phyloP scores from a whole-genome alignment of 345 rosid species.

The Eucalyptus camaldulensis region DNA sequence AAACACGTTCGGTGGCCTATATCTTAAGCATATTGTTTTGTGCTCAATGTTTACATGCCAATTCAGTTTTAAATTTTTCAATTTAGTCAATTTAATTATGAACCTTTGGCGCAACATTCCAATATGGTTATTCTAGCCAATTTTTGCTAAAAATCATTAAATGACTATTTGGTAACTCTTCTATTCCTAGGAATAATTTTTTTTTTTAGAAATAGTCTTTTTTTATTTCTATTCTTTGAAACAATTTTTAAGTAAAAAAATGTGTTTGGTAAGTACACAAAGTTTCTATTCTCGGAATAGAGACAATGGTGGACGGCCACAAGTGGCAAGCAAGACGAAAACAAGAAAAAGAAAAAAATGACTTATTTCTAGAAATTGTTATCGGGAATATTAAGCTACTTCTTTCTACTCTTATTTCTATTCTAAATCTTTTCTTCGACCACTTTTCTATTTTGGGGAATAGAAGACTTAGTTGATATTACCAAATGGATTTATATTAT shows the following conservation, averaged over 20 bases:
- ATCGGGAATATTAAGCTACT: fast-evolving
- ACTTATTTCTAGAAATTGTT: no score
- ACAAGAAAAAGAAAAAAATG: no score
- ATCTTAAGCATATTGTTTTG: neutral
- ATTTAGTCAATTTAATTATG: neutral
- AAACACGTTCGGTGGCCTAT: fast-evolving
- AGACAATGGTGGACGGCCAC: no score
- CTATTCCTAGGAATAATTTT: fast-evolving
- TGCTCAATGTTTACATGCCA: no score
- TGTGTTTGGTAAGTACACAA: fast-evolving
- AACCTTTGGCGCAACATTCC: fast-evolving
- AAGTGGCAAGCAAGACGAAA: no score
- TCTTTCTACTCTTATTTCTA: fast-evolving
- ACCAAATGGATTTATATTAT: no score
- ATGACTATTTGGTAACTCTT: fast-evolving
- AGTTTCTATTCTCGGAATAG: fast-evolving
- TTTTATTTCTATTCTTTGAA: fast-evolving
- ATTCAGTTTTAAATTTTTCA: neutral
- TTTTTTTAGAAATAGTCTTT: no score
- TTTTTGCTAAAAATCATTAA: fast-evolving
- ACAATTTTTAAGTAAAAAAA: no score
- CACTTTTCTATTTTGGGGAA: fast-evolving
- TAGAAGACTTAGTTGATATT: no score
- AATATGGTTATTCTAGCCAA: neutral
- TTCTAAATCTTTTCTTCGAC: fast-evolving